Percentiles rank a stretch among this genome's conserved stretches.
Conservation (phyloP, 192 early-diverging fungal genomes). For the Podila horticola region DNA sequence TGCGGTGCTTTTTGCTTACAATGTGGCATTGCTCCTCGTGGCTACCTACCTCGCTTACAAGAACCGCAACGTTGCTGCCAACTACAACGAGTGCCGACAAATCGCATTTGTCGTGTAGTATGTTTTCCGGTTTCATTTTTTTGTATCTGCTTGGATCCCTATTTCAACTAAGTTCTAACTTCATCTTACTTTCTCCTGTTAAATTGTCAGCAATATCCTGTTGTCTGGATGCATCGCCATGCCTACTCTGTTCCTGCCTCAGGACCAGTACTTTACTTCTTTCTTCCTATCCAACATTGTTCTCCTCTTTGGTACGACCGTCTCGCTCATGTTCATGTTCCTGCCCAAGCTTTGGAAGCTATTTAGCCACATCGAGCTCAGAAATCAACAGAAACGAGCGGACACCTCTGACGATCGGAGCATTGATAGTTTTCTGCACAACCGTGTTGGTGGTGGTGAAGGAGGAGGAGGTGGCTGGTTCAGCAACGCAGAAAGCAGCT, state of each 20-base stretch:
- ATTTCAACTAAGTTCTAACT: too few relatives aligned
- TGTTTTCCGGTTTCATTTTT: too few relatives aligned
- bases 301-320: slow-evolving; percentile 56
- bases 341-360: slow-evolving; percentile 57
- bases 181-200: too few relatives aligned
- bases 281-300: slow-evolving; percentile 58
- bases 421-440: slow-evolving; percentile 18
- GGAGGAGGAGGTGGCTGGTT: background rate
- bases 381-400: background rate
- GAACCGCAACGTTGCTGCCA: slow-evolving; percentile 56
- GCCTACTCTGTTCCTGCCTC: slow-evolving; percentile 47
- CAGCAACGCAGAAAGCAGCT: slow-evolving; percentile 1
- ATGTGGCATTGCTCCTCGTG: slow-evolving; percentile 40
- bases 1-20: slow-evolving; percentile 47
- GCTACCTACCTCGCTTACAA: slow-evolving; percentile 35
- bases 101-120: slow-evolving; percentile 63
- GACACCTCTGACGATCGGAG: slow-evolving; percentile 13
- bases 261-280: slow-evolving; percentile 56
- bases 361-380: slow-evolving; percentile 25
- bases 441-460: slow-evolving; percentile 10
- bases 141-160: too few relatives aligned
- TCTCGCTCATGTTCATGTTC: slow-evolving; percentile 61
- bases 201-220: slow-evolving; percentile 52
- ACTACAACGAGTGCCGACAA: slow-evolving; percentile 59
- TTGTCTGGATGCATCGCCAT: slow-evolving; percentile 43